Conservation (phyloP, 257 asterid genomes). For the Solanum chiquidenum region DNA sequence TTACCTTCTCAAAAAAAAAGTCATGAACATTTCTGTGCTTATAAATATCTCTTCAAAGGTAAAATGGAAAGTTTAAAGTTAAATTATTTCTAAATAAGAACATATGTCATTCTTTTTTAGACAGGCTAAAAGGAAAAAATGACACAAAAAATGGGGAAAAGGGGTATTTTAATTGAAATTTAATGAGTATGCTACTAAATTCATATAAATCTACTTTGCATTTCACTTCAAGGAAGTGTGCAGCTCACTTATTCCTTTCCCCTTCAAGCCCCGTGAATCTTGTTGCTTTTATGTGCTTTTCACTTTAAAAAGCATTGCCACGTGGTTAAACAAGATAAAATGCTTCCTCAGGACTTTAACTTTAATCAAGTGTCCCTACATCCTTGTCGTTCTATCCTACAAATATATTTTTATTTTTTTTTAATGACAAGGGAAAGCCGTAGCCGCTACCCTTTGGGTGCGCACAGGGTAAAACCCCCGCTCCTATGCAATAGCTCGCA, state of each 20-base stretch:
- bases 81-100: background rate
- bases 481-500: too few relatives aligned
- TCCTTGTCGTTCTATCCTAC: background rate
- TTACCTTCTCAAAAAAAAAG: background rate
- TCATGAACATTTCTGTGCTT: background rate
- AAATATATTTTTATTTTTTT: background rate
- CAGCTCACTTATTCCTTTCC: background rate
- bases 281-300: background rate
- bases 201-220: background rate
- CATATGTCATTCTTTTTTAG: background rate
- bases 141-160: background rate
- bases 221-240: background rate
- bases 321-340: background rate
- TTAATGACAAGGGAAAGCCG: too few relatives aligned
- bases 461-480: too few relatives aligned
- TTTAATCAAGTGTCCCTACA: background rate
- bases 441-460: too few relatives aligned
- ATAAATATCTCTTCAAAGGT: background rate
- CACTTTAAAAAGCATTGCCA: background rate
- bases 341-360: background rate
- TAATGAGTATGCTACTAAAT: background rate
- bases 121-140: background rate
- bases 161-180: background rate
- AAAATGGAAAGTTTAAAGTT: background rate
- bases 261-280: background rate